Base-by-base conservation (phyloP, 495 filamentous ascomycete species). In the Parmelia sp. region DNA sequence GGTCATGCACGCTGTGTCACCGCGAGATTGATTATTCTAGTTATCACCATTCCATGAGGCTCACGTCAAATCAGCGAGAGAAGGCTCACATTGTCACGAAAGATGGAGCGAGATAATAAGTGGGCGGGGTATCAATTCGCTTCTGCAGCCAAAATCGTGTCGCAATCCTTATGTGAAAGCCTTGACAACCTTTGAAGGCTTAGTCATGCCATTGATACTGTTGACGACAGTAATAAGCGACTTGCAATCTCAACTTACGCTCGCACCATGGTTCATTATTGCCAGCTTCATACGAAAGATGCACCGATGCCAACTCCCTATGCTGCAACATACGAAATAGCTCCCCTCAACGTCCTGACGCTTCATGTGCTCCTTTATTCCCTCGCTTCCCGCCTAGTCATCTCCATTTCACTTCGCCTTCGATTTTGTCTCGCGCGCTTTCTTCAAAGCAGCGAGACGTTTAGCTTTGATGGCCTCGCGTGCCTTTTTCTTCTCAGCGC, bases 401-500 rank as follows among this genome's bases (percentile, higher is more conserved):
- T 12, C 27, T 40, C 7, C 23, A 33, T 2, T 15, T 21, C 42
- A 57, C 40, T 63, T 63, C 39, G 61, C 61, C 40, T 42, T 63
- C 21, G 61, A 23, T 36, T 63, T 63, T 39, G 40, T 39, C 14
- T 63, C 61, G n/a, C 61, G 61, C 53, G 61, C 61, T 47, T 56
- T 56, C 53, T 63, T 63, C 39, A 63, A 35, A 3, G 56, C 37
- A 8, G 61, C 61, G 29, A 63, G 61, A 36, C 61, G 61, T 56
- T 51, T 63, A n/a, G 61, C 61, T 63, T 63, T 63, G 53, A 63
- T 57, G 27, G 55, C 61, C 61, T 63, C 61, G 39, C 61, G 61
- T 29, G 51, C 25, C 53, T 63, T 63, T 53, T 63, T 63, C 61
- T 63, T 63, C 27, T 63, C 61, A 2, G 61, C 61, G 61, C 61